phyloP scores from a whole-genome alignment of 306 rosid species.

The Vigna trinervia region DNA sequence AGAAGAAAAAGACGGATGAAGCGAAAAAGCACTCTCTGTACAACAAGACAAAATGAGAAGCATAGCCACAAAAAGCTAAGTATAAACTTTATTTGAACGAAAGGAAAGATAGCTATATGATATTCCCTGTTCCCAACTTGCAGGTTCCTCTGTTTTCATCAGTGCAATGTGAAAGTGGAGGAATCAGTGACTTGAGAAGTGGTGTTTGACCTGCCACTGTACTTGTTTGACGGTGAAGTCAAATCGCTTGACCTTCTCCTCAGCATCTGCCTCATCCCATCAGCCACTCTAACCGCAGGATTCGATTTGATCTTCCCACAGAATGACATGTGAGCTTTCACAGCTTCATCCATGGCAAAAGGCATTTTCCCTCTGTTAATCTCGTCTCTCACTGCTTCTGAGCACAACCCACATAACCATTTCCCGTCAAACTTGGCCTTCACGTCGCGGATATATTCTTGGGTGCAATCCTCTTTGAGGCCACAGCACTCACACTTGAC shows the following conservation, averaged over 20 bases:
- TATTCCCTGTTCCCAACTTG: background rate
- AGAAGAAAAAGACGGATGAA: slow-evolving; percentile 24
- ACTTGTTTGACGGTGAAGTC: slow-evolving; percentile 61
- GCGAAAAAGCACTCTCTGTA: slow-evolving; percentile 47
- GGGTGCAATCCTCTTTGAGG: slow-evolving; percentile 88
- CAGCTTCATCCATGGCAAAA: slow-evolving; percentile 73
- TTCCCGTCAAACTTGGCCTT: slow-evolving; percentile 78
- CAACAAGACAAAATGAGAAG: slow-evolving; percentile 50
- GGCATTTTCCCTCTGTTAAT: slow-evolving; percentile 60
- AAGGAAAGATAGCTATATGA: background rate
- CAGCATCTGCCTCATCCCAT: slow-evolving; percentile 90
- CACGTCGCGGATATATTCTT: slow-evolving; percentile 70
- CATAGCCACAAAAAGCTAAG: slow-evolving; percentile 35
- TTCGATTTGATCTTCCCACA: slow-evolving; percentile 79
- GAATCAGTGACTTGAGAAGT: slow-evolving; percentile 69
- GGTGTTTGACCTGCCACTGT: slow-evolving; percentile 54
- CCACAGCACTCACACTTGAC: slow-evolving; percentile 95
- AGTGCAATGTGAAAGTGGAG: slow-evolving; percentile 57
- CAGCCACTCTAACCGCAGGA: slow-evolving; percentile 81
- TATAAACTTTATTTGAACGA: slow-evolving; percentile 39
- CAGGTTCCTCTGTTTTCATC: slow-evolving; percentile 23
- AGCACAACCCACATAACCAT: slow-evolving; percentile 97
- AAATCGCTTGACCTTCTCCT: slow-evolving; percentile 70
- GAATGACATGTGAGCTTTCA: slow-evolving; percentile 92
- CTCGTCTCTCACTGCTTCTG: slow-evolving; percentile 91